Percentiles rank a stretch among this genome's conserved stretches.
These are phyloP conservation scores for Nicotiana undulata DNA, from an alignment of 257 asterid genomes.

Conservation along the genomic window DNA sequence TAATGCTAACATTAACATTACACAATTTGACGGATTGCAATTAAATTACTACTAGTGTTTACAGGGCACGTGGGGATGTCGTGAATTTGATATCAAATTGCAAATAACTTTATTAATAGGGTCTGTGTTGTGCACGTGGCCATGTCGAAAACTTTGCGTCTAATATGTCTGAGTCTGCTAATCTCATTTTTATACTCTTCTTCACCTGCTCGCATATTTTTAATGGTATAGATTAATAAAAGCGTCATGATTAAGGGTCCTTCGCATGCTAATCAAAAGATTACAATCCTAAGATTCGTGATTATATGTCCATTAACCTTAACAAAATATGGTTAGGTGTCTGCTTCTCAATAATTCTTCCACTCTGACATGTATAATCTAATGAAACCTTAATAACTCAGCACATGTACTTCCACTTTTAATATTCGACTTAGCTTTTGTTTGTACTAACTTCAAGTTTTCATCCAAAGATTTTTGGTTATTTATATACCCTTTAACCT, in stretches of 20 bases:
- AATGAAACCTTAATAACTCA: background rate
- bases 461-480: background rate
- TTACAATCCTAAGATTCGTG: constrained; percentile 1
- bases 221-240: background rate
- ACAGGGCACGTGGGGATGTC: background rate
- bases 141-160: constrained; percentile 23
- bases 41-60: background rate
- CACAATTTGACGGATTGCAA: background rate
- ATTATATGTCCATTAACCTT: background rate
- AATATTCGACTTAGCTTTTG: background rate
- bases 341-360: background rate
- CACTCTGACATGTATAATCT: background rate
- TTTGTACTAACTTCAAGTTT: background rate
- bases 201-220: background rate
- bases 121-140: constrained; percentile 29
- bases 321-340: background rate
- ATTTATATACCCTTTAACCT: background rate
- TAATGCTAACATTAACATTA: background rate
- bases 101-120: background rate
- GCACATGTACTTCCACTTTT: background rate
- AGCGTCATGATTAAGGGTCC: background rate
- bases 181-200: background rate
- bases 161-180: background rate
- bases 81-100: background rate
- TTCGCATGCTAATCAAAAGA: background rate